phyloP scores from a whole-genome alignment of 2,329 filamentous ascomycete genomes.

The Tympanopsis confertula region DNA sequence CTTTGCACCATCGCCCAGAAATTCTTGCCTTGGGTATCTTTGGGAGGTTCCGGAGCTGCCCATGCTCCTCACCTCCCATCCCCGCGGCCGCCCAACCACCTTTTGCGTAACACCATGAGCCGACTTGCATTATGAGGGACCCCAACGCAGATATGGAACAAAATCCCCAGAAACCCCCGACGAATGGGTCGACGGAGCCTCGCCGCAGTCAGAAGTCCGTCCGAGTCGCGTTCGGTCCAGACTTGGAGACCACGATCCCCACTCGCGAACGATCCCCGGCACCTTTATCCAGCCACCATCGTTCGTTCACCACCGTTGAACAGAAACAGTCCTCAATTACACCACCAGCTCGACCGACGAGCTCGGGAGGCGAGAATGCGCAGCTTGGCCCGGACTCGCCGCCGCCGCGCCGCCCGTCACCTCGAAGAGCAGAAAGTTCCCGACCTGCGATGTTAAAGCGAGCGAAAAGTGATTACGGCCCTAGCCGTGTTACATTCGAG shows the following conservation, averaged over 20 bases:
- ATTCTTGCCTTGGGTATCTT: no score
- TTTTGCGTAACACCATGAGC: no score
- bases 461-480: not conserved
- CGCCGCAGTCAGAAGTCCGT: not conserved
- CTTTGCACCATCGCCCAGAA: no score
- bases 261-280: not conserved
- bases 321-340: not conserved
- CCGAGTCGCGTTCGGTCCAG: constrained; percentile 1
- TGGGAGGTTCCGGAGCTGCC: no score
- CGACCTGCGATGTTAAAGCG: not conserved
- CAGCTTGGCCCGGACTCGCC: not conserved
- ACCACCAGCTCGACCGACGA: not conserved
- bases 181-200: not conserved
- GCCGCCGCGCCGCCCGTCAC: no score
- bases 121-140: not conserved
- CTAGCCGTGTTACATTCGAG: not conserved
- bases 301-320: not conserved
- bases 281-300: not conserved
- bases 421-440: no score
- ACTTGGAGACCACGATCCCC: not conserved
- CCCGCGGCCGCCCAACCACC: no score
- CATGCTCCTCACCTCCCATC: no score
- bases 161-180: not conserved
- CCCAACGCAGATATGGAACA: not conserved
- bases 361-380: not conserved